Evolutionary conservation across 495 filamentous ascomycete species (phyloP).

Genomic region (Aspergillus biplanus): DNA sequence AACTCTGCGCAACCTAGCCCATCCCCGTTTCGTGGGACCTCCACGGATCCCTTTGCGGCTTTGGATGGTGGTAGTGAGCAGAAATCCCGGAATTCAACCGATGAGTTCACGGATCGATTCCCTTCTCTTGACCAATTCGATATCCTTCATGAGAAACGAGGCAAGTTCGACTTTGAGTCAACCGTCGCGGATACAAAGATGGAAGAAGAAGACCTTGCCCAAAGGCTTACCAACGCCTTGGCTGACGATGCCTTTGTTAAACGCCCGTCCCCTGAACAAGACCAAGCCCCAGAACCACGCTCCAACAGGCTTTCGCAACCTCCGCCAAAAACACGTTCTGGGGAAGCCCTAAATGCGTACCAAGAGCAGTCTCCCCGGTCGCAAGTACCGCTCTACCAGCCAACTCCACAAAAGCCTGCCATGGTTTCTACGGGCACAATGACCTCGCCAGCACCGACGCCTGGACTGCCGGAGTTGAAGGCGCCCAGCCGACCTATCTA

Average conservation of each 20-base stretch:
- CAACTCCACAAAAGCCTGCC: constrained; percentile 59
- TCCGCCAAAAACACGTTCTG: constrained; percentile 26
- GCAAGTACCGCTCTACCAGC: constrained; percentile 56
- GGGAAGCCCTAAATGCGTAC: constrained; percentile 24
- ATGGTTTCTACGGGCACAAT: constrained; percentile 97
- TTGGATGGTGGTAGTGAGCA: constrained; percentile 66
- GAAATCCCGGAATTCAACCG: constrained; percentile 53
- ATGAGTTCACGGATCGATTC: constrained; percentile 85
- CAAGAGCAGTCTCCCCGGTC: constrained; percentile 30
- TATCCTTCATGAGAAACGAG: constrained; percentile 80
- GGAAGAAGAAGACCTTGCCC: constrained; percentile 64
- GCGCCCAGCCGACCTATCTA: constrained; percentile 57
- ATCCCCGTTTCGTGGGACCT: constrained; percentile 67
- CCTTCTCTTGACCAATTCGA: constrained; percentile 94
- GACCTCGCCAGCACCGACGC: constrained; percentile 75
- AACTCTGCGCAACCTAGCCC: constrained; percentile 64
- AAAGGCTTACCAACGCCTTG: constrained; percentile 77
- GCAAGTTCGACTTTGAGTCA: constrained; percentile 85
- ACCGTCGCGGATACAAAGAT: constrained; percentile 50
- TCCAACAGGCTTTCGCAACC: constrained; percentile 35
- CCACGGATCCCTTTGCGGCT: constrained; percentile 87
- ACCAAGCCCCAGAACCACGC: constrained; percentile 26
- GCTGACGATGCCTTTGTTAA: constrained; percentile 87
- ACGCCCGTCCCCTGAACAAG: constrained; percentile 40
- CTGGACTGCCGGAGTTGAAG: constrained; percentile 48